Conservation (phyloP, 192 early-diverging fungal species). For the Oehlia diaphana region DNA sequence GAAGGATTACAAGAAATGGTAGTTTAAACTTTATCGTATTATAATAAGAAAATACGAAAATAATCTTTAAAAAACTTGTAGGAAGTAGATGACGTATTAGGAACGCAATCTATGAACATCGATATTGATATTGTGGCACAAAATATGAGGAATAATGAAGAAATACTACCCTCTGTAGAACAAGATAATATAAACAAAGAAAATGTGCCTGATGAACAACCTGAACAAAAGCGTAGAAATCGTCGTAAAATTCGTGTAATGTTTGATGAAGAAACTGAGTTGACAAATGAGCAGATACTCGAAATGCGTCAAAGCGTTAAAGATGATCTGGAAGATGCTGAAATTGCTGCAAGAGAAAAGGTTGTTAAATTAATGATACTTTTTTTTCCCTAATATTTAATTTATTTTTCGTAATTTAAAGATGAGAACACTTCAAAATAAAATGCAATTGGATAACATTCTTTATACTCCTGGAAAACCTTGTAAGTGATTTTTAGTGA, state of each 20-base stretch:
- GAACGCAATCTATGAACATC: background rate
- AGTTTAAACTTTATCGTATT: background rate
- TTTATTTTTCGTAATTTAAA: background rate
- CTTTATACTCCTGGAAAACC: constrained; percentile 12
- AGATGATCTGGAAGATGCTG: background rate
- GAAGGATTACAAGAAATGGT: constrained; percentile 2
- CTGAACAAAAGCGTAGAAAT: background rate
- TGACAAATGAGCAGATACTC: constrained; percentile 24
- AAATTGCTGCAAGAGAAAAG: constrained; percentile 12
- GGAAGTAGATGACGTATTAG: background rate
- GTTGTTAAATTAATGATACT: background rate
- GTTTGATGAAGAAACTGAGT: constrained; percentile 19
- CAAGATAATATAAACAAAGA: background rate
- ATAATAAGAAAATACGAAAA: too few relatives aligned
- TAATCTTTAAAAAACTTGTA: background rate
- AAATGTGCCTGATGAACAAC: background rate
- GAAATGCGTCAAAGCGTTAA: constrained; percentile 6
- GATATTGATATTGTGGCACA: background rate
- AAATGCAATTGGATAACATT: background rate
- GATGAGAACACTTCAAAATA: background rate
- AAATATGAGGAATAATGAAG: background rate
- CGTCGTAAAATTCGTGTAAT: background rate
- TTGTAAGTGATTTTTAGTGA: background rate
- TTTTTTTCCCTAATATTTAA: background rate
- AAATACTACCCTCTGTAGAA: background rate